A percentile compares a stretch with the other conserved stretches of the same genome.
These are phyloP conservation scores for Rubia balearica DNA, from an alignment of 305 asterid species.

Conservation along the genomic window DNA sequence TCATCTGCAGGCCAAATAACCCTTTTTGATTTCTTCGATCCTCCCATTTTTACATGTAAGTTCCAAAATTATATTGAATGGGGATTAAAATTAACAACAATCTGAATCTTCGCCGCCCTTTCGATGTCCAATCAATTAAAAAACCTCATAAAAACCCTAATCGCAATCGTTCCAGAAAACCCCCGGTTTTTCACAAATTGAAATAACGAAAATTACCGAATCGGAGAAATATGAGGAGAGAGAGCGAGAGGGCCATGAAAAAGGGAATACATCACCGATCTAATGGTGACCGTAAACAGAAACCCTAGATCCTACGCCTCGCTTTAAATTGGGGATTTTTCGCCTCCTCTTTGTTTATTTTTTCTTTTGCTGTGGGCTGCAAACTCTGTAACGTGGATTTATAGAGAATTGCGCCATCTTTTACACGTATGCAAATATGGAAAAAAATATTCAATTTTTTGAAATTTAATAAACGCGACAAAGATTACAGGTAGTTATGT, in stretches of 20 bases:
- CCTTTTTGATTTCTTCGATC: slow-evolving; percentile 80
- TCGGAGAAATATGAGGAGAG: not conserved
- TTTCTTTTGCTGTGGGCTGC: no score
- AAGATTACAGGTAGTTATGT: not conserved
- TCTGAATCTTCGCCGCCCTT: slow-evolving; percentile 11
- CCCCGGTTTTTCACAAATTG: slow-evolving; percentile 4
- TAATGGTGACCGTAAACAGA: slow-evolving; percentile 25
- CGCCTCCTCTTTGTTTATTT: not conserved
- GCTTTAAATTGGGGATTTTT: not conserved
- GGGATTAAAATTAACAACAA: slow-evolving; percentile 11
- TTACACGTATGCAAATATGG: not conserved
- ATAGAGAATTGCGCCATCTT: not conserved
- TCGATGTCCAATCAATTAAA: slow-evolving; percentile 11
- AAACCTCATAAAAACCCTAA: slow-evolving; percentile 16
- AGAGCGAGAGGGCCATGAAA: not conserved
- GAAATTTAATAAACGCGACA: not conserved
- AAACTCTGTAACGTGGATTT: not conserved
- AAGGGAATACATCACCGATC: slow-evolving; percentile 17
- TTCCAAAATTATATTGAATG: slow-evolving; percentile 21
- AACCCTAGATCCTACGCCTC: slow-evolving; percentile 38
- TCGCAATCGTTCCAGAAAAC: slow-evolving; percentile 18
- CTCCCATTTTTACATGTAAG: slow-evolving; percentile 65
- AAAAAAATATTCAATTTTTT: not conserved
- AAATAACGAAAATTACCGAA: not conserved
- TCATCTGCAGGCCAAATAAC: slow-evolving; percentile 86